Base-by-base conservation (phyloP, 371 early-diverging fungal species). In the Mortierella sp. region DNA sequence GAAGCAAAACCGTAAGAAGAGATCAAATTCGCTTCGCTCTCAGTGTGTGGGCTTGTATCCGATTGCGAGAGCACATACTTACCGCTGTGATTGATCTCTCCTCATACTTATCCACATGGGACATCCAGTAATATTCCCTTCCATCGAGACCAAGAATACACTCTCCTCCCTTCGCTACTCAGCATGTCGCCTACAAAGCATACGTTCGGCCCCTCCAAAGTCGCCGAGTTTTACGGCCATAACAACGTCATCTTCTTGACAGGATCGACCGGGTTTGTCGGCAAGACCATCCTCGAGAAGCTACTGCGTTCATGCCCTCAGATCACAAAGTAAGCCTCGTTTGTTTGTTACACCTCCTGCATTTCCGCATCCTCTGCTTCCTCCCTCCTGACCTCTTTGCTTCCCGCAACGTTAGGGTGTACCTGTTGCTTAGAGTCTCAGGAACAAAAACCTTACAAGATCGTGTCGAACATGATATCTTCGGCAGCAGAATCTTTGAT, bases 191-290 rank as follows among this genome's bases (percentile, higher is more conserved):
- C 54, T 13, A 16, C 61, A 55, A 56, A 42, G 12, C 46, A 54
- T 58, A 56, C 64, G 28, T 69, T 49, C 45, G 67, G 71, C 14
- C 70, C 78, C 9, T 28, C 66, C 43, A 76, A 54, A 60, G 78
- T 62, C 47, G 65, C 54, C 19, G 78, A 76, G 24, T 76, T 76
- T 47, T 76, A 76, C 51, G 54, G 16, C 26, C 58, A 58, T 7
- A 76, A 76, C 56, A 70, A 18, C 19, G 63, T 70, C 59, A 52
- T 89, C 41, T 74, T 89, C 31, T 52, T 89, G 24, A 89, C 89
- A 0, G 89, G 89, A 5, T 85, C 85, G 0, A 87, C 89, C 1
- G 89, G 88, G 5, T 89, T 86, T 58, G 79, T 89, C 34, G 89
- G 89, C 46, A 89, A 89, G 68, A 83, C 86, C 0, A 62, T 88